Evolutionary conservation across 2,329 filamentous ascomycete genomes (phyloP).

Genomic region (Verticillium tricorpus): DNA sequence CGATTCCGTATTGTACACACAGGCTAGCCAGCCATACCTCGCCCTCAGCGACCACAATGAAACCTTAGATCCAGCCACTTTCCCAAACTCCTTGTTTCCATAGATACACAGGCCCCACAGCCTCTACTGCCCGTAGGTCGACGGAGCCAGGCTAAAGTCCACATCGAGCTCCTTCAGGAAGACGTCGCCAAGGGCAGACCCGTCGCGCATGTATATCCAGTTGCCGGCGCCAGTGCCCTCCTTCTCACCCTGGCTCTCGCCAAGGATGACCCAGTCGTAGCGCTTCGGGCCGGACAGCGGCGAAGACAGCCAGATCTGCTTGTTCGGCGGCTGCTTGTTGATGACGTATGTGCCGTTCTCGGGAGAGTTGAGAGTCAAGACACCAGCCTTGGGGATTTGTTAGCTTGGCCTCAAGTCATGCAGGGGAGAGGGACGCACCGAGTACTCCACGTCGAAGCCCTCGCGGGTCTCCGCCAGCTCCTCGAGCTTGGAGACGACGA

Average conservation of each 20-base stretch:
- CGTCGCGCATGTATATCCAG: slow-evolving; percentile 88
- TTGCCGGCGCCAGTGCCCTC: slow-evolving; percentile 68
- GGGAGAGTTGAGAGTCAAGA: slow-evolving; percentile 70
- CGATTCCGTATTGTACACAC: background rate
- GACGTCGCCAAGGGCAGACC: slow-evolving; percentile 67
- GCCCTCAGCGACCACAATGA: background rate
- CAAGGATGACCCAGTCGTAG: slow-evolving; percentile 79
- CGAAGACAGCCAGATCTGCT: slow-evolving; percentile 94
- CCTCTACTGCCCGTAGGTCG: slow-evolving; percentile 12
- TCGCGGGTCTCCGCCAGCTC: slow-evolving; percentile 66
- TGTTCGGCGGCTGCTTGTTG: slow-evolving; percentile 98
- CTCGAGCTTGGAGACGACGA: slow-evolving; percentile 59
- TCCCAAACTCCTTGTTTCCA: background rate
- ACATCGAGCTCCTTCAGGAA: slow-evolving; percentile 73
- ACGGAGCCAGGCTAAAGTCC: slow-evolving; percentile 38
- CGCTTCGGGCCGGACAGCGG: slow-evolving; percentile 89
- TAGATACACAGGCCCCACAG: background rate
- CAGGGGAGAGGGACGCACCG: slow-evolving; percentile 49
- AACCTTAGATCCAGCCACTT: background rate
- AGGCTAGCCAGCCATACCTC: background rate
- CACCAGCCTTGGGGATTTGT: slow-evolving; percentile 63
- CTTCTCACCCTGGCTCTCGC: slow-evolving; percentile 73
- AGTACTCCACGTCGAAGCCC: slow-evolving; percentile 84
- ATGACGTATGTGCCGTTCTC: slow-evolving; percentile 79
- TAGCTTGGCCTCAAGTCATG: background rate